A percentile compares a stretch with the other conserved stretches of the same genome.
phyloP scores from a whole-genome alignment of 345 rosid genomes.

The Syzygium grande region DNA sequence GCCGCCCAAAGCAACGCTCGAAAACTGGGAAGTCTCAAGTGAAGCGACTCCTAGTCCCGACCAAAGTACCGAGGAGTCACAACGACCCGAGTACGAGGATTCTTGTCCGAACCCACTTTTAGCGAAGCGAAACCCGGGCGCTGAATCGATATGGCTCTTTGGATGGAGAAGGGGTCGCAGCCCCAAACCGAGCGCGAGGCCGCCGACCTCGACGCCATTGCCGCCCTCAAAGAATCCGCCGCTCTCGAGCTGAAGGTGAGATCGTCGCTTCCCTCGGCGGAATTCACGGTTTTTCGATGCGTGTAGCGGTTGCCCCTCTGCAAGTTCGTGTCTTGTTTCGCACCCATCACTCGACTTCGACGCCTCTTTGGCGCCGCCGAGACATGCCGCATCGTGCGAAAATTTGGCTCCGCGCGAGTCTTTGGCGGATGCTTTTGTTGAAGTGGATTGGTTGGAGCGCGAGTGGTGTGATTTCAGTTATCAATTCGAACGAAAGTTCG shows the following conservation, averaged over 20 bases:
- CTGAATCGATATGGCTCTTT: conserved; percentile 49
- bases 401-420: not conserved
- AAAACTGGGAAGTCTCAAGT: not conserved
- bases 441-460: not conserved
- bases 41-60: not conserved
- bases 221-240: conserved; percentile 82
- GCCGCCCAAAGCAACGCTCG: not conserved
- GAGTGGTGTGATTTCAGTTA: not conserved
- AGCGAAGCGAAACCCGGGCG: not conserved
- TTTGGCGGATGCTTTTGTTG: not conserved
- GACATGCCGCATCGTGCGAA: not conserved
- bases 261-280: not conserved
- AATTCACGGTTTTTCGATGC: not conserved
- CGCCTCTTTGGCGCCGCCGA: not conserved
- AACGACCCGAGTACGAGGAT: not conserved
- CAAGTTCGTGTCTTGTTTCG: not conserved
- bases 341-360: not conserved
- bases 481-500: not conserved
- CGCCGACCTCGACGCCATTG: conserved; percentile 57
- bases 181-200: conserved; percentile 60
- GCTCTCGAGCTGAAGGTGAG: conserved; percentile 84
- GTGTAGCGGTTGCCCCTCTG: not conserved
- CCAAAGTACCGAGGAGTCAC: not conserved
- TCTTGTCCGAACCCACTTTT: not conserved
- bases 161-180: conserved; percentile 73